Conservation (phyloP, 495 filamentous ascomycete genomes). For the Penicillium herquei region DNA sequence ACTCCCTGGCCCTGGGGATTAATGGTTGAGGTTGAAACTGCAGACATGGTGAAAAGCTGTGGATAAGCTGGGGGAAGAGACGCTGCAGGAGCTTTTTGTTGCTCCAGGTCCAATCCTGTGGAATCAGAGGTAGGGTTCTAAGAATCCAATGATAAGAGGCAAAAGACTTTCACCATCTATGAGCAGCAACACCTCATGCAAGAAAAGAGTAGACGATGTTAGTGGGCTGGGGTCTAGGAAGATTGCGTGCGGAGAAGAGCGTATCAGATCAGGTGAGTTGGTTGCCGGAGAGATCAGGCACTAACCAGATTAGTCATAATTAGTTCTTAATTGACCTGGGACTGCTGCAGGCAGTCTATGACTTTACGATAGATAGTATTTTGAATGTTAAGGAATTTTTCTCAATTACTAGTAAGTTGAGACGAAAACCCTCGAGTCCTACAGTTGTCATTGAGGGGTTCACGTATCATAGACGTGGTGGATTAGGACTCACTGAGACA, state of each 20-base stretch:
- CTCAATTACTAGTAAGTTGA: too few relatives aligned
- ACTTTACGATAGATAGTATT: neutral
- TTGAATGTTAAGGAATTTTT: too few relatives aligned
- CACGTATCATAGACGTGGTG: too few relatives aligned
- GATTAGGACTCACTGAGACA: too few relatives aligned
- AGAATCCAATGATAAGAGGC: conserved; percentile 8
- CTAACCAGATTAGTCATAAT: conserved; percentile 4
- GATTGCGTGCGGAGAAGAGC: conserved; percentile 33
- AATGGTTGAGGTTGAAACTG: conserved; percentile 28
- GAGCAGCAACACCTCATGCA: conserved; percentile 6
- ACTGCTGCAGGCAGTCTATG: neutral
- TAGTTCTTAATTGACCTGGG: neutral
- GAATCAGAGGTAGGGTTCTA: conserved; percentile 3
- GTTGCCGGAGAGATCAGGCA: neutral
- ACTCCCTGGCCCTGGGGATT: conserved; percentile 36
- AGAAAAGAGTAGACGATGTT: conserved; percentile 1
- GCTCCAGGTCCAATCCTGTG: conserved; percentile 6
- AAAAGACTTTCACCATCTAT: conserved; percentile 4
- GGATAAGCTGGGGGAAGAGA: conserved; percentile 21
- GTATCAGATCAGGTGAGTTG: conserved; percentile 19
- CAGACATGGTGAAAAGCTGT: conserved; percentile 28
- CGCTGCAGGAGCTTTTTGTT: conserved; percentile 13
- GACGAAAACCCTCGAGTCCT: too few relatives aligned
- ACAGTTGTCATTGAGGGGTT: too few relatives aligned
- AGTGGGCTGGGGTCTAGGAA: conserved; percentile 14